phyloP scores from a whole-genome alignment of 2,329 filamentous ascomycete species.

The Aspergillus sp. region DNA sequence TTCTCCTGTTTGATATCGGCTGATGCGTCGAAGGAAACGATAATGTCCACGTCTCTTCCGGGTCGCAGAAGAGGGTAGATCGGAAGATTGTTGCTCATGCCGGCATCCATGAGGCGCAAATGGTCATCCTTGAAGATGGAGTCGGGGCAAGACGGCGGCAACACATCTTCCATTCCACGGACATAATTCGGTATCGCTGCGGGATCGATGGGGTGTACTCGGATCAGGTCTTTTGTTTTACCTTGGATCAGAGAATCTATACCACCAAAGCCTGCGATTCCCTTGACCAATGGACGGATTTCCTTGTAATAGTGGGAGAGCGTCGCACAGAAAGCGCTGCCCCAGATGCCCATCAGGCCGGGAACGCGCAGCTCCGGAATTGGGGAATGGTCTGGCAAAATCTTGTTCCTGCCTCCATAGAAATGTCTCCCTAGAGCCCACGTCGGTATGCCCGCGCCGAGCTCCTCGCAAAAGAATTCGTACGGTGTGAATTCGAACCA shows the following conservation, averaged over 20 bases:
- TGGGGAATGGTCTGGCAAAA: slow-evolving; percentile 62
- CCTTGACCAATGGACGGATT: slow-evolving; percentile 75
- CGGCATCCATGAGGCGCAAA: slow-evolving; percentile 88
- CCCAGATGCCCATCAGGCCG: slow-evolving; percentile 89
- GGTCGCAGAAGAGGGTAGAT: slow-evolving; percentile 91
- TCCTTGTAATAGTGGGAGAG: slow-evolving; percentile 95
- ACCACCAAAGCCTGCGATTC: slow-evolving; percentile 69
- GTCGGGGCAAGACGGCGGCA: slow-evolving; percentile 74
- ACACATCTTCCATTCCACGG: slow-evolving; percentile 71
- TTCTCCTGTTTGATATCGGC: slow-evolving; percentile 93
- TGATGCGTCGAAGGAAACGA: slow-evolving; percentile 91
- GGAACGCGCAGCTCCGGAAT: slow-evolving; percentile 83
- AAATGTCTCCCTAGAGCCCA: slow-evolving; percentile 90
- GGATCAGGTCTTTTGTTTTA: slow-evolving; percentile 78
- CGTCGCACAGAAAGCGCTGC: slow-evolving; percentile 93
- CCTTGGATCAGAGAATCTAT: slow-evolving; percentile 81
- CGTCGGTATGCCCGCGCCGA: slow-evolving; percentile 85
- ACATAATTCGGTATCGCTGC: slow-evolving; percentile 87
- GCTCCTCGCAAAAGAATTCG: slow-evolving; percentile 92
- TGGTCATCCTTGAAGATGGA: slow-evolving; percentile 70
- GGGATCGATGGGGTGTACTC: slow-evolving; percentile 92
- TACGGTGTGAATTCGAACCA: slow-evolving; percentile 97
- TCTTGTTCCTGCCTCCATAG: slow-evolving; percentile 64
- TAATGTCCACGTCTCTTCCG: slow-evolving; percentile 81
- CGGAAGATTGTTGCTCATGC: slow-evolving; percentile 97